A percentile compares a stretch with the other conserved stretches of the same genome.
Evolutionary conservation across 1,284 basidiomycete species (phyloP).

Genomic region (Waitea zeae): DNA sequence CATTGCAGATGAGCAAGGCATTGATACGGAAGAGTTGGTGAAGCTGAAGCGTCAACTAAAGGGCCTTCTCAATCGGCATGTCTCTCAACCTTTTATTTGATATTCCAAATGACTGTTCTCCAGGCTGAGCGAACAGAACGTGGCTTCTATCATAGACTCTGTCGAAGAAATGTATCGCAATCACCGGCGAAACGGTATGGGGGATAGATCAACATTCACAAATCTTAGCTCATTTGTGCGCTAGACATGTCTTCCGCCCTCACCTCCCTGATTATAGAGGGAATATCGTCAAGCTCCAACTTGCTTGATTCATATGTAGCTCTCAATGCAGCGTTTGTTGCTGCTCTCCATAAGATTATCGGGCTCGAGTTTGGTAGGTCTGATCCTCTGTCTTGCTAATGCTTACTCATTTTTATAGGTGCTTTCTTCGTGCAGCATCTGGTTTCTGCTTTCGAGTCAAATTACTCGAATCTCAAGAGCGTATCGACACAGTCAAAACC

Average conservation of each 20-base stretch:
- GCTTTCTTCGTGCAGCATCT: slow-evolving; percentile 64
- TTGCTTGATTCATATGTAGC: slow-evolving; percentile 86
- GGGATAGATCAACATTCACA: slow-evolving; percentile 4
- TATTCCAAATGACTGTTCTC: background rate
- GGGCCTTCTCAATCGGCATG: slow-evolving; percentile 75
- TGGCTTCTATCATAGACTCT: slow-evolving; percentile 62
- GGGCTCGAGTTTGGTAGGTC: slow-evolving; percentile 79
- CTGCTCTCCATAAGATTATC: slow-evolving; percentile 69
- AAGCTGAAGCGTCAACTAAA: slow-evolving; percentile 73
- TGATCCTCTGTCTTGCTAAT: slow-evolving; percentile 7
- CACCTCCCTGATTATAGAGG: slow-evolving; percentile 66
- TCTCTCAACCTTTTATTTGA: slow-evolving; percentile 4
- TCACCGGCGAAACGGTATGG: slow-evolving; percentile 64
- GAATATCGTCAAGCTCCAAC: slow-evolving; percentile 70
- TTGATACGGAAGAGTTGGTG: slow-evolving; percentile 29
- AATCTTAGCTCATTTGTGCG: background rate
- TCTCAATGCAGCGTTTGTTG: slow-evolving; percentile 79
- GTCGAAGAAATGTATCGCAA: slow-evolving; percentile 70
- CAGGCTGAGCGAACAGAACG: slow-evolving; percentile 85
- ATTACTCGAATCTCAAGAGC: slow-evolving; percentile 21
- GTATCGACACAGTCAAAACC: too few relatives aligned
- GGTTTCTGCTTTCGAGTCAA: slow-evolving; percentile 46
- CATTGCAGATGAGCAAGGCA: slow-evolving; percentile 13
- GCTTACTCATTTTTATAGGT: slow-evolving; percentile 21
- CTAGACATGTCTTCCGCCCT: slow-evolving; percentile 68